Base-by-base conservation (phyloP, 2,329 filamentous ascomycete genomes). In the Balansia obtecta region DNA sequence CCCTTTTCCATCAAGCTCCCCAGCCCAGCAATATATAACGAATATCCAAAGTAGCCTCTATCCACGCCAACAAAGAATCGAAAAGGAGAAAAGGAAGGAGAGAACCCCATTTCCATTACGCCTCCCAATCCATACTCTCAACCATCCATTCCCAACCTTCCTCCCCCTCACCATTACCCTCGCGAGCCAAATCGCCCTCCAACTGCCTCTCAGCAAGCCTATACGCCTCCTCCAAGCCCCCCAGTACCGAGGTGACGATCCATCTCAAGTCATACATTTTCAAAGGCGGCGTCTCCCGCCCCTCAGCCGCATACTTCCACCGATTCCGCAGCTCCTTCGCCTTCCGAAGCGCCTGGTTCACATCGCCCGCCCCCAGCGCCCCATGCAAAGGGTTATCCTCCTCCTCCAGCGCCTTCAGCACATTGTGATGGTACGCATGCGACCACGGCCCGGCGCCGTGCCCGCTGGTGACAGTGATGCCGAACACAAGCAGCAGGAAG, bases 301-400 rank as follows among this genome's bases (percentile, higher is more conserved):
- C 65, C 50, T 77, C 72, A 38, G 81, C 78, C 0, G 77, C 81
- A 49, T 82, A 77, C 65, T 88, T 88, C 84, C 84, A 88, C 10
- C 79, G 71, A 56, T 88, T 88, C 1, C 84, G 71, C 50, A 86
- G 72, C 55, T 85, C 82, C 61, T 88, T 88, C 1, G 84, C 84
- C 49, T 77, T 69, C 48, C 72, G 72, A 4, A 88, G 69, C 49
- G 83, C 77, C n/a, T 69, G 66, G 11, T 74, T 70, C 5, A 82
- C 78, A 2, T 75, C 70, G 0, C 76, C 76, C 1, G 48, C 59
- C 0, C 83, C 83, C 2, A 88, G 64, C 0, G 75, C 71, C 0
- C 54, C 59, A 45, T 80, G 69, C 0, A 88, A 67, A 0, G 82
- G 82, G 42, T 79, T 81, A 0, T 62, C 63, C 6, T 69, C 62